A percentile compares a stretch with the other conserved stretches of the same genome.
Conservation (phyloP, 768 basidiomycete species). For the Leucosporidium scottii region DNA sequence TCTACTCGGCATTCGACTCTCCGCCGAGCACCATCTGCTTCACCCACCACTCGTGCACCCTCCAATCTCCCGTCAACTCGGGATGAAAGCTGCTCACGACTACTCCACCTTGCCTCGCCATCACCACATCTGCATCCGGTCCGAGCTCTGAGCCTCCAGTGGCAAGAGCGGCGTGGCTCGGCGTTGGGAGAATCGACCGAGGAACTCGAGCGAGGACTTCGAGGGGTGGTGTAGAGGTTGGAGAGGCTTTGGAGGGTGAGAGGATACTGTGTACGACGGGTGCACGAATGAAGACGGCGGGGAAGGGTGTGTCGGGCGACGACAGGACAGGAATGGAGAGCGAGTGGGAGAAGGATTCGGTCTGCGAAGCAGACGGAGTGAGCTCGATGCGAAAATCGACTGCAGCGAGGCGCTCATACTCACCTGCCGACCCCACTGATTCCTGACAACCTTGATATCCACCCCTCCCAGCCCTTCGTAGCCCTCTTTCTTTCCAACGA, state of each 20-base stretch:
- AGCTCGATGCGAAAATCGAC: neutral
- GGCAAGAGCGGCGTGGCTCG: no score
- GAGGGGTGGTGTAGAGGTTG: slow-evolving; percentile 47
- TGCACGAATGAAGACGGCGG: slow-evolving; percentile 87
- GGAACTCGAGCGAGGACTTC: slow-evolving; percentile 67
- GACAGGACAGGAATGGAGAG: slow-evolving; percentile 59
- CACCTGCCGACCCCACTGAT: slow-evolving; percentile 92
- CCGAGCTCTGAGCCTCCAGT: slow-evolving; percentile 11
- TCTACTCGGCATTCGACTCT: neutral
- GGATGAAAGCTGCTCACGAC: slow-evolving; percentile 90
- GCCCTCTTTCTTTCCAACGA: no score
- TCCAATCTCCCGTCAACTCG: slow-evolving; percentile 69
- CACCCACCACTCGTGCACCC: slow-evolving; percentile 89
- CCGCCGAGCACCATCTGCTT: slow-evolving; percentile 43
- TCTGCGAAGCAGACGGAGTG: slow-evolving; percentile 44
- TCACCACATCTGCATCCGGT: slow-evolving; percentile 59
- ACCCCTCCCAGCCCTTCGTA: no score
- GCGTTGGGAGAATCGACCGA: slow-evolving; percentile 47
- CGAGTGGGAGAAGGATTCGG: slow-evolving; percentile 83
- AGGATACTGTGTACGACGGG: slow-evolving; percentile 49
- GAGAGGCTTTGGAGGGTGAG: slow-evolving; percentile 2
- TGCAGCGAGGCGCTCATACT: slow-evolving; percentile 27
- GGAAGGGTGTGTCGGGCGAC: slow-evolving; percentile 58
- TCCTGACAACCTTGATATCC: slow-evolving; percentile 55
- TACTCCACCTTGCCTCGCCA: slow-evolving; percentile 72